These are phyloP conservation scores for Pleurostoma richardsiae DNA, from an alignment of 2,329 filamentous ascomycete genomes.

Conservation along the genomic window DNA sequence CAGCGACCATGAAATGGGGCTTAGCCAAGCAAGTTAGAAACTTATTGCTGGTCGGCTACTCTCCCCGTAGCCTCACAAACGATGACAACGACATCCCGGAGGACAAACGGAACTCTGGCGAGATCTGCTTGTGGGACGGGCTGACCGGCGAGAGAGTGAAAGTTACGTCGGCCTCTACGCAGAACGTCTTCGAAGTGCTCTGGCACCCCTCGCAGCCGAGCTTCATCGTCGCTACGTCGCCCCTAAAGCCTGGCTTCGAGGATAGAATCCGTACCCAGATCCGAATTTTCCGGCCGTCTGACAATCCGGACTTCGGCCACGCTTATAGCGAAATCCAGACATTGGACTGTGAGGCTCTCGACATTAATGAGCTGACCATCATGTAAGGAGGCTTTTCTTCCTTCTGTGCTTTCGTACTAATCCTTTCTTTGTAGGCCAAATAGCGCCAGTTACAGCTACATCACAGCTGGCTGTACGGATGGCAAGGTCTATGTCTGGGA, in stretches of 20 bases:
- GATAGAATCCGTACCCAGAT: conserved; percentile 49
- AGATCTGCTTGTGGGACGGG: conserved; percentile 57
- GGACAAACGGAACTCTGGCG: conserved; percentile 51
- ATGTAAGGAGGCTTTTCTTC: conserved; percentile 26
- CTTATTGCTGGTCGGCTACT: conserved; percentile 57
- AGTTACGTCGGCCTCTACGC: conserved; percentile 44
- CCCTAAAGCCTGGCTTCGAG: conserved; percentile 38
- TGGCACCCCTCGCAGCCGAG: conserved; percentile 53
- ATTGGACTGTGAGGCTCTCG: conserved; percentile 53
- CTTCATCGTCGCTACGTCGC: conserved; percentile 55
- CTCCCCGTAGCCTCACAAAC: conserved; percentile 46
- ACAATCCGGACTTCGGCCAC: conserved; percentile 18
- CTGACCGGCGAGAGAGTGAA: conserved; percentile 33
- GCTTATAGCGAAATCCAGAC: conserved; percentile 43
- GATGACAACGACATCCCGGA: conserved; percentile 56
- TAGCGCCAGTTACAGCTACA: conserved; percentile 40
- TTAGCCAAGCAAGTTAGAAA: conserved; percentile 35
- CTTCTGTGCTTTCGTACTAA: conserved; percentile 1
- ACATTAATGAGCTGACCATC: conserved; percentile 59
- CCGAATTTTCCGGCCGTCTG: conserved; percentile 41
- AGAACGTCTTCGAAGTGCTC: conserved; percentile 60
- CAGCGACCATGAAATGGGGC: conserved; percentile 61
- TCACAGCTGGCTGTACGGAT: conserved; percentile 58
- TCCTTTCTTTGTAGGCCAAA: conserved; percentile 39
- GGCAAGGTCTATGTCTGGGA: conserved; percentile 61